Evolutionary conservation across 176 grass and related monocot species (phyloP).

Genomic region (Oryza punctata): DNA sequence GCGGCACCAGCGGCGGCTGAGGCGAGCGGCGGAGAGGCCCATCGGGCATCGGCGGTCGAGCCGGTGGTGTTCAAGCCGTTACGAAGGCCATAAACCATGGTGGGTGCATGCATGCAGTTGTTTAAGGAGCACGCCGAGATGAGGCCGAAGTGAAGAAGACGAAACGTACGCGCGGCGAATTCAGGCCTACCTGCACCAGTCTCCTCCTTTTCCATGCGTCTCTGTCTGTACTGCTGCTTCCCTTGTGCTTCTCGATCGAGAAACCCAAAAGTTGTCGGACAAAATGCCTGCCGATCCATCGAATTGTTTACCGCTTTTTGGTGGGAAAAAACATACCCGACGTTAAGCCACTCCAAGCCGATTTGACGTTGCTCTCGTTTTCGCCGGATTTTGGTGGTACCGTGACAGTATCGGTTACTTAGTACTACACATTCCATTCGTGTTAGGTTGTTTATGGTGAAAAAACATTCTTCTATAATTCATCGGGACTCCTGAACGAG

Average conservation of each 20-base stretch:
- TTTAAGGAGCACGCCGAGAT: background rate
- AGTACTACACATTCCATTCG: background rate
- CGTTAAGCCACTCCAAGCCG: background rate
- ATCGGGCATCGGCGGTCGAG: conserved; percentile 17
- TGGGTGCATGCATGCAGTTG: background rate
- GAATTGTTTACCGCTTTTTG: background rate
- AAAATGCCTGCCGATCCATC: background rate
- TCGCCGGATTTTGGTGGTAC: conserved; percentile 6
- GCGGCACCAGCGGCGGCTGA: conserved; percentile 22
- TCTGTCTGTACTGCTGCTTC: background rate
- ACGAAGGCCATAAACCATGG: background rate
- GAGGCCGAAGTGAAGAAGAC: background rate
- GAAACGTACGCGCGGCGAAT: background rate
- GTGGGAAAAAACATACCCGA: background rate
- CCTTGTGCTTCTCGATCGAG: conserved; percentile 1
- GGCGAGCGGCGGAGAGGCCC: conserved; percentile 15
- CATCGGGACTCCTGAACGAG: background rate
- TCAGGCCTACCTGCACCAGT: conserved; percentile 47
- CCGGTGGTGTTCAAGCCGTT: background rate
- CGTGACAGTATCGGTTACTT: background rate
- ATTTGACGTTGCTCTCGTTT: background rate
- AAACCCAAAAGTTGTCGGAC: background rate
- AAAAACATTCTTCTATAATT: background rate
- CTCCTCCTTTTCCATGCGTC: background rate
- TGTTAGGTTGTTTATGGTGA: background rate